phyloP scores from a whole-genome alignment of 2,329 filamentous ascomycete genomes.

The Grosmannia serpens region DNA sequence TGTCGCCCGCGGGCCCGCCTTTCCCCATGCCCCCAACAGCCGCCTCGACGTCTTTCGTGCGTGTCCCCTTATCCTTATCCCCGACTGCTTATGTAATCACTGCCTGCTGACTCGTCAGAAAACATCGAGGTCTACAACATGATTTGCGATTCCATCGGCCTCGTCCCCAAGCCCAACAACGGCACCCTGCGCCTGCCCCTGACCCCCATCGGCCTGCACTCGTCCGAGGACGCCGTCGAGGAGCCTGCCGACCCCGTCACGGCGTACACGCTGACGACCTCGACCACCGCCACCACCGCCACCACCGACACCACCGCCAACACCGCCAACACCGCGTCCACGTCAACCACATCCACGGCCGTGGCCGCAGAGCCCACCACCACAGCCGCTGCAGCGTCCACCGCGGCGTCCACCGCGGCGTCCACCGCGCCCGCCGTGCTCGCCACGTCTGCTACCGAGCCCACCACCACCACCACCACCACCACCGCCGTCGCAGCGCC shows the following conservation, averaged over 20 bases:
- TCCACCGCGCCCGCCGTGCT: not conserved
- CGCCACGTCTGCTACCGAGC: no score
- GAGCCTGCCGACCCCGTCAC: slow-evolving; percentile 41
- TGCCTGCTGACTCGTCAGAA: slow-evolving; percentile 39
- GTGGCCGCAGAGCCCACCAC: not conserved
- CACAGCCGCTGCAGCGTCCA: not conserved
- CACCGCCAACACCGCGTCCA: not conserved
- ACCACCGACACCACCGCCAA: slow-evolving; percentile 5
- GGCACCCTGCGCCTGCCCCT: slow-evolving; percentile 70
- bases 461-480: not conserved
- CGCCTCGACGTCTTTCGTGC: slow-evolving; percentile 71
- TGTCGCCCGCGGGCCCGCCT: slow-evolving; percentile 80
- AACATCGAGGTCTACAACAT: slow-evolving; percentile 95
- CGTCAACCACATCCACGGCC: not conserved
- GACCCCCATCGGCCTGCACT: slow-evolving; percentile 49
- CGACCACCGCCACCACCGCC: slow-evolving; percentile 4
- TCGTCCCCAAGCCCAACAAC: slow-evolving; percentile 69
- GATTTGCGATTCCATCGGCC: slow-evolving; percentile 72
- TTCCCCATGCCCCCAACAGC: slow-evolving; percentile 75
- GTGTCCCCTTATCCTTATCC: slow-evolving; percentile 22
- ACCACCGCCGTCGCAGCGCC: not conserved
- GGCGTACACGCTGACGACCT: slow-evolving; percentile 12
- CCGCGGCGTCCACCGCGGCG: slow-evolving; percentile 3
- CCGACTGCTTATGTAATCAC: not conserved
- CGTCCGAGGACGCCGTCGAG: not conserved